phyloP scores from a whole-genome alignment of 176 grass and related monocot species.

The Elaeis guineensis region DNA sequence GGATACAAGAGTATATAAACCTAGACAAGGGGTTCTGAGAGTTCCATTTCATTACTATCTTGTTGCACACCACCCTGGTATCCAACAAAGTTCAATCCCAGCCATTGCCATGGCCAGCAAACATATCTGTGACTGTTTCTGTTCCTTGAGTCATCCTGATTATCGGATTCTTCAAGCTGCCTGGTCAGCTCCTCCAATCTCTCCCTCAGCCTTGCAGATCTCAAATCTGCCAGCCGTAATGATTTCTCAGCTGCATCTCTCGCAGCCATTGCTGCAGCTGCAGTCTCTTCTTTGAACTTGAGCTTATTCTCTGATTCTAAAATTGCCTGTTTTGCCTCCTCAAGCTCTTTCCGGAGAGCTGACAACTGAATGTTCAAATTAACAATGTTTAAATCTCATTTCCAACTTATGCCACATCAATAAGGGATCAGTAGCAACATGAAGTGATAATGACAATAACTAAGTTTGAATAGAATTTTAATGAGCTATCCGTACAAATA shows the following conservation, averaged over 20 bases:
- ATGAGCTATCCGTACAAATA: too few species aligned
- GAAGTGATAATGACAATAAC: too few species aligned
- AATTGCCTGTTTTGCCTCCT: slow-evolving; percentile 58
- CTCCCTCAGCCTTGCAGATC: slow-evolving; percentile 61
- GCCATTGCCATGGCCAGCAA: slow-evolving; percentile 99
- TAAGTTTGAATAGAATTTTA: too few species aligned
- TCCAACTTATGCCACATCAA: too few species aligned
- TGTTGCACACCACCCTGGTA: slow-evolving; percentile 29
- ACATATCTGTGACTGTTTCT: slow-evolving; percentile 51
- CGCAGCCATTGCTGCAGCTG: slow-evolving; percentile 62
- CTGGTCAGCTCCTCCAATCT: slow-evolving; percentile 79
- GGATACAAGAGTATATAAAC: too few species aligned
- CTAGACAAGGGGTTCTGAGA: slow-evolving; percentile 83
- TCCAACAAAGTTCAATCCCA: slow-evolving; percentile 69
- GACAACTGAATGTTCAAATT: slow-evolving; percentile 40
- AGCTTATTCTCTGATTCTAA: slow-evolving; percentile 84
- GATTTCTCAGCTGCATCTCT: slow-evolving; percentile 88
- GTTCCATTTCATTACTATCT: slow-evolving; percentile 78
- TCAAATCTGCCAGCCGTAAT: slow-evolving; percentile 52
- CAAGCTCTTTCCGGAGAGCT: slow-evolving; percentile 67
- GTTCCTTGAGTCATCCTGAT: slow-evolving; percentile 15
- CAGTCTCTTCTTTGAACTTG: slow-evolving; percentile 95
- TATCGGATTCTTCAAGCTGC: slow-evolving; percentile 68
- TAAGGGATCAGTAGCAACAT: too few species aligned
- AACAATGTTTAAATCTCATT: too few species aligned